Evolutionary conservation across 169 alveolate species (phyloP), one percentile per base, ranked within the genome.

Genomic region (Plasmodium gallinaceum): DNA sequence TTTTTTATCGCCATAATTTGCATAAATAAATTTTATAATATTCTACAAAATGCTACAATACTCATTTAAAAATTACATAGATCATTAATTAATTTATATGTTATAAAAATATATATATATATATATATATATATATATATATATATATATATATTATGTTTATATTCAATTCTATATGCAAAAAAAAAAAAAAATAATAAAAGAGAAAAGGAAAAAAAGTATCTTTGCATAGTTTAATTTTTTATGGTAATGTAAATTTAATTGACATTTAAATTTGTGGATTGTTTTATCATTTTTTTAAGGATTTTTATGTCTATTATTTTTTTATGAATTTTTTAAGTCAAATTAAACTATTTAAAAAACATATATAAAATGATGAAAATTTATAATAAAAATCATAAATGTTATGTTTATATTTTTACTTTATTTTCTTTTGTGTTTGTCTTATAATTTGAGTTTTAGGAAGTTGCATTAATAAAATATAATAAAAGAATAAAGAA

Each of bases 141-240:
- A n/a, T n/a, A 65, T 65, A 65, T 65, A 45, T 65, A 65, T 45
- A 65, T 65, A 14, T 1, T 66, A 66, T 66, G 24, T 66, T 14
- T 66, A 5, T 51, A 9, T 9, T 66, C 2, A 66, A 5, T 7
- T 14, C 18, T 18, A 66, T 18, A 9, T 66, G 7, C 39, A 32
- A 32, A 32, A 32, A 32, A 32, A 32, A 32, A 32, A 32, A 32
- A 32, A 32, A 32, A 32, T 32, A 2, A 32, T 4, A n/a, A n/a
- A n/a, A n/a, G n/a, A n/a, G n/a, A n/a, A n/a, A n/a, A 68, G 0
- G 46, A n/a, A 12, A 20, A 45, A 12, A 42, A 51, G n/a, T 9
- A 54, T n/a, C n/a, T n/a, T n/a, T n/a, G n/a, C 39, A 2, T 14
- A 22, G 66, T 58, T n/a, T 42, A 8, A 45, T 69, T 69, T 69